Percentiles rank a stretch among this genome's conserved stretches.
These are phyloP conservation scores for Fusarium citri DNA, from an alignment of 2,329 filamentous ascomycete species.

Conservation along the genomic window DNA sequence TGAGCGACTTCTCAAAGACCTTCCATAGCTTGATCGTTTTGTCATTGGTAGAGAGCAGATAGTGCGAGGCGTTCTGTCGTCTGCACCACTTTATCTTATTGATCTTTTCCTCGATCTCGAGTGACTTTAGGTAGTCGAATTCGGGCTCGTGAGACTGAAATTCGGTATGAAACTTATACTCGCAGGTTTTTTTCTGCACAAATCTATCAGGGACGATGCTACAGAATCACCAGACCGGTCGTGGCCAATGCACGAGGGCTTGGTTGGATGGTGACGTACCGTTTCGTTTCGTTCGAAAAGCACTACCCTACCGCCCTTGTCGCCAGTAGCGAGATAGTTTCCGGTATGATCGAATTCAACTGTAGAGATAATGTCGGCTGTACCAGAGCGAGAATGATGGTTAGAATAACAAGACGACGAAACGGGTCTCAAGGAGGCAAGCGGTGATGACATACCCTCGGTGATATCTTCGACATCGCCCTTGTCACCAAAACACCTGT, in stretches of 20 bases:
- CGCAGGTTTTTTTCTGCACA: constrained; percentile 96
- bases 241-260: background rate
- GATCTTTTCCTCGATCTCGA: constrained; percentile 99
- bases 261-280: constrained; percentile 62
- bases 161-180: constrained; percentile 99
- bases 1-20: constrained; percentile 98
- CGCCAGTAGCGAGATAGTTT: constrained; percentile 89
- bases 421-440: constrained; percentile 26
- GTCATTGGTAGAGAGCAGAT: constrained; percentile 97
- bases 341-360: constrained; percentile 92
- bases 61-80: constrained; percentile 98
- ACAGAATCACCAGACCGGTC: background rate
- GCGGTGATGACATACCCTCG: constrained; percentile 73
- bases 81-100: constrained; percentile 99
- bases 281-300: constrained; percentile 96
- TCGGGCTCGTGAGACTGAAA: constrained; percentile 99
- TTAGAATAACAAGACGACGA: constrained; percentile 34
- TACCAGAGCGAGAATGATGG: constrained; percentile 41
- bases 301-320: constrained; percentile 87
- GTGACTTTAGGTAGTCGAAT: constrained; percentile 98
- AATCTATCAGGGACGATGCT: constrained; percentile 26
- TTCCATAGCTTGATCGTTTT: constrained; percentile 99
- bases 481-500: constrained; percentile 98
- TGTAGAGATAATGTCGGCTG: constrained; percentile 91
- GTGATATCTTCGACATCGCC: constrained; percentile 99